Evolutionary conservation across 2,329 filamentous ascomycete species (phyloP).

Genomic region (Penicillium fuscoglaucum): DNA sequence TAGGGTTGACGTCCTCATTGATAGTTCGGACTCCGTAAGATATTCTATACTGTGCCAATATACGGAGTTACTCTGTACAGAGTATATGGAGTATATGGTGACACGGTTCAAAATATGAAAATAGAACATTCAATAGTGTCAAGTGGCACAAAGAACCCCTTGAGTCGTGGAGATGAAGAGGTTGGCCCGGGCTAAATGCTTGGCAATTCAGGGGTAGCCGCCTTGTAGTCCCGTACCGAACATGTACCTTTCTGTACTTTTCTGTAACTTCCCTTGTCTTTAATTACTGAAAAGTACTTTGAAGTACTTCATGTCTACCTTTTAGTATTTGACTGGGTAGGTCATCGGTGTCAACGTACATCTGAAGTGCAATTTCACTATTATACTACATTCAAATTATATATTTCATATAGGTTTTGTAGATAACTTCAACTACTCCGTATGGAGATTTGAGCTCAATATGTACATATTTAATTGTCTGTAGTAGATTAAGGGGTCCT

Average conservation of each 20-base stretch:
- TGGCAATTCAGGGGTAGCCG: constrained; percentile 16
- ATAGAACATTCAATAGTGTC: constrained; percentile 22
- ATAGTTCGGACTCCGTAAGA: background rate
- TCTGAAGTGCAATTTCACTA: background rate
- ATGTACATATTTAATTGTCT: background rate
- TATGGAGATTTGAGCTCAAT: background rate
- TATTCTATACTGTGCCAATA: background rate
- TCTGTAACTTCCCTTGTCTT: background rate
- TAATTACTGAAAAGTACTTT: background rate
- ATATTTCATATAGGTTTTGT: background rate
- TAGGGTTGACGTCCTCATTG: background rate
- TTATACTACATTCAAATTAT: background rate
- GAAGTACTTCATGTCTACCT: background rate
- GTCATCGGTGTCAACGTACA: background rate
- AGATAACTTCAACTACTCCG: background rate
- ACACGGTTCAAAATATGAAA: background rate
- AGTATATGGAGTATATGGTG: background rate
- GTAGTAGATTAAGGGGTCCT: constrained; percentile 10
- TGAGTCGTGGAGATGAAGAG: constrained; percentile 21
- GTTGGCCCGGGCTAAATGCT: constrained; percentile 12
- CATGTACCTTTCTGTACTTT: constrained; percentile 3
- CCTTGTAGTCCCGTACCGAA: background rate
- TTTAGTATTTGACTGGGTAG: background rate
- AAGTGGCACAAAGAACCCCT: constrained; percentile 12
- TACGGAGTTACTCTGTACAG: background rate